Base-by-base conservation (phyloP, 768 basidiomycete species). In the Calvatia gigantea region DNA sequence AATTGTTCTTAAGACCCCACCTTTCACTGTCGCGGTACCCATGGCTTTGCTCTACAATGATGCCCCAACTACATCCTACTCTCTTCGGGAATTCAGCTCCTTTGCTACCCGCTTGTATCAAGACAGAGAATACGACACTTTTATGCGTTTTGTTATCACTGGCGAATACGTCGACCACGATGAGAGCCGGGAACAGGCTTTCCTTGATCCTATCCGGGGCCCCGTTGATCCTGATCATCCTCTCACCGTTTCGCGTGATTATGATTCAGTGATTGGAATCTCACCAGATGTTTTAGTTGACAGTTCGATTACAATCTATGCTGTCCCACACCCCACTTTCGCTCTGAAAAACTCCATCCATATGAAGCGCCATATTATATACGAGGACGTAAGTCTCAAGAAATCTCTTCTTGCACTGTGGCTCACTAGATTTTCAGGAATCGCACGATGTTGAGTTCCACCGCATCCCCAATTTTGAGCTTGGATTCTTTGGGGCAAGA, bases 191-290 rank as follows among this genome's bases (percentile, higher is more conserved):
- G 17, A n/a, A 47, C 45, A 47, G 32, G 45, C 17, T 8, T 47
- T 47, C 28, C 9, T 47, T 5, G 45, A 47, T 32, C 15, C 27
- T 3, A 29, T 29, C n/a, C 25, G 6, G 27, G 15, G 31, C 14
- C 4, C n/a, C 11, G 15, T 46, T 17, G 17, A 31, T 8, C 27
- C 43, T 4, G 28, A 35, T 27, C 21, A 39, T 53, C 29, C 11
- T 6, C 17, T 60, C 25, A 32, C 31, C 4, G 31, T 63, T 4
- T 29, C 53, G 1, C 52, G 60, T 0, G 67, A 68, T 31, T 63
- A 56, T 39, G 64, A 66, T 35, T 68, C 67, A 11, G 31, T 58
- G 8, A 46, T 64, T 0, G 61, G 63, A 2, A 51, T 66, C 6
- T 11, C 53, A 1, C 12, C 39, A 11, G 27, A 55, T 8, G 59